Percentiles rank a stretch among this genome's conserved stretches.
Evolutionary conservation across 2,329 filamentous ascomycete species (phyloP).

Genomic region (Penicillium janthinellum): DNA sequence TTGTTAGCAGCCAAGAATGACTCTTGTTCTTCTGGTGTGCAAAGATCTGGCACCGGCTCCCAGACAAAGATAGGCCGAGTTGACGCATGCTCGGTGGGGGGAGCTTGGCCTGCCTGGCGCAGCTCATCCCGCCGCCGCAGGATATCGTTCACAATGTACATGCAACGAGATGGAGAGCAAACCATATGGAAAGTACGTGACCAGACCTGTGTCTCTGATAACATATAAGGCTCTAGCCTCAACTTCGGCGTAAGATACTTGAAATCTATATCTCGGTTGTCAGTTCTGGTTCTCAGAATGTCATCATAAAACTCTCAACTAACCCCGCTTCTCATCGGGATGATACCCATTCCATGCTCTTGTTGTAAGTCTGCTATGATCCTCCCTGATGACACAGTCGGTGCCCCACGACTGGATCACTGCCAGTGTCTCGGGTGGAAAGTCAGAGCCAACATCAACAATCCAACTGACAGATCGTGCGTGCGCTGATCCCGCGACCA

Average conservation of each 20-base stretch:
- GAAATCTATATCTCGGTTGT: constrained; percentile 61
- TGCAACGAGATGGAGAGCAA: constrained; percentile 76
- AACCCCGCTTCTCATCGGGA: constrained; percentile 64
- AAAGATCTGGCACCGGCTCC: constrained; percentile 93
- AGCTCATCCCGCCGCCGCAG: constrained; percentile 52
- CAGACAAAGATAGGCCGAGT: constrained; percentile 77
- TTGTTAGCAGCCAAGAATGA: constrained; percentile 56
- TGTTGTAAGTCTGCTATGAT: constrained; percentile 72
- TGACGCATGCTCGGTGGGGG: constrained; percentile 38
- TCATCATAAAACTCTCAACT: constrained; percentile 3
- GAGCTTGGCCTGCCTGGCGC: constrained; percentile 27
- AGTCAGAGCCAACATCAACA: constrained; percentile 86
- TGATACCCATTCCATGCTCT: constrained; percentile 92
- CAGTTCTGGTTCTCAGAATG: constrained; percentile 6
- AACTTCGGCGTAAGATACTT: constrained; percentile 85
- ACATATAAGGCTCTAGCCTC: constrained; percentile 72
- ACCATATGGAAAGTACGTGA: constrained; percentile 85
- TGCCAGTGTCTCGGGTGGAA: constrained; percentile 66
- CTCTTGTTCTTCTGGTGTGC: constrained; percentile 65
- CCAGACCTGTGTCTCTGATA: constrained; percentile 66
- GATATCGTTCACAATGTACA: constrained; percentile 74
- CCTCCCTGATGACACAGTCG: constrained; percentile 67
- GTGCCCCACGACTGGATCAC: constrained; percentile 76
- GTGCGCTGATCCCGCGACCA: constrained; percentile 72
- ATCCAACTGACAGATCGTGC: constrained; percentile 82